Evolutionary conservation across 2,329 filamentous ascomycete species (phyloP).

Genomic region (Fusarium tanahbumbuense): DNA sequence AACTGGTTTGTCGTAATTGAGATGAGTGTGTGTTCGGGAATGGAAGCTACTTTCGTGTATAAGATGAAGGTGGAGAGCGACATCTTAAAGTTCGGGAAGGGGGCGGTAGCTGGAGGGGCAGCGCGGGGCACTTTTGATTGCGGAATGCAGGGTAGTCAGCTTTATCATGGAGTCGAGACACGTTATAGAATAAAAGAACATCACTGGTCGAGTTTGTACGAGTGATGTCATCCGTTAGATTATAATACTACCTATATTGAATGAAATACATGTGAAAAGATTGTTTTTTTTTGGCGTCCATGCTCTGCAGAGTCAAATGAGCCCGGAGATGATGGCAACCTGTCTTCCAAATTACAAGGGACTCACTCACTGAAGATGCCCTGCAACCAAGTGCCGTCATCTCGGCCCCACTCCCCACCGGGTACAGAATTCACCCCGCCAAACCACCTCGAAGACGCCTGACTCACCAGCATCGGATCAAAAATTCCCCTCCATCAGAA

Average conservation of each 20-base stretch:
- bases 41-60: background rate
- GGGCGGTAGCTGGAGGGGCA: constrained; percentile 35
- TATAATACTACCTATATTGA: too few species aligned
- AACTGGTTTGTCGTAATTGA: background rate
- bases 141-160: constrained; percentile 31
- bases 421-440: constrained; percentile 35
- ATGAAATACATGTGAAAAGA: background rate
- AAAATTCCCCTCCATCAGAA: constrained; percentile 42
- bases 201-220: constrained; percentile 16
- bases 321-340: background rate
- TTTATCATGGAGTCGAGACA: constrained; percentile 5
- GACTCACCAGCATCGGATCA: constrained; percentile 38
- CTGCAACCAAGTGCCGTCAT: constrained; percentile 17
- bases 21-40: constrained; percentile 2
- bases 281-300: too few species aligned
- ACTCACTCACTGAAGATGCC: background rate
- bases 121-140: constrained; percentile 27
- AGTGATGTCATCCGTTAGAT: background rate
- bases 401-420: constrained; percentile 38
- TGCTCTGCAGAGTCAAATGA: background rate
- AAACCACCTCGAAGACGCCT: constrained; percentile 26
- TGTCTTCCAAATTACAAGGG: background rate
- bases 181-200: constrained; percentile 25
- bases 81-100: constrained; percentile 11
- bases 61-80: constrained; percentile 22